Percentiles rank a stretch among this genome's conserved stretches.
Conservation (phyloP, 2,329 filamentous ascomycete genomes). For the Lasiodiplodia sp. region DNA sequence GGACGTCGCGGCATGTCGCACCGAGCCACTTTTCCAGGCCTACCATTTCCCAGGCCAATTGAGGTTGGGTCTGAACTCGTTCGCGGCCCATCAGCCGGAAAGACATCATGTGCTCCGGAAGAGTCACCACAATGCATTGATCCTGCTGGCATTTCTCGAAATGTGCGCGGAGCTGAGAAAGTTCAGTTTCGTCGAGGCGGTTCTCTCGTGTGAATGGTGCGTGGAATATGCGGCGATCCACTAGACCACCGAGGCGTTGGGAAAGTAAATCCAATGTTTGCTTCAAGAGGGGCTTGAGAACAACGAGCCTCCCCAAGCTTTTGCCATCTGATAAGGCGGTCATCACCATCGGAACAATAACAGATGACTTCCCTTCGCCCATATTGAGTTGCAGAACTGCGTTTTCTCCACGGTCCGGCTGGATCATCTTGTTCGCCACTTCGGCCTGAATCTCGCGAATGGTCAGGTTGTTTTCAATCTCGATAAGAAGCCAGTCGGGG, state of each 20-base stretch:
- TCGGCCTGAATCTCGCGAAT: slow-evolving; percentile 67
- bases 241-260: slow-evolving; percentile 62
- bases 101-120: slow-evolving; percentile 26
- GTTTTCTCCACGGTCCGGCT: neutral
- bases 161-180: slow-evolving; percentile 47
- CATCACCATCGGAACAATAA: slow-evolving; percentile 43
- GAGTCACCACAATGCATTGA: neutral
- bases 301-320: slow-evolving; percentile 64
- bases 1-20: slow-evolving; percentile 58
- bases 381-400: slow-evolving; percentile 45
- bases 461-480: slow-evolving; percentile 68
- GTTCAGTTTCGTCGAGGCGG: slow-evolving; percentile 41
- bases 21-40: slow-evolving; percentile 55
- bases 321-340: slow-evolving; percentile 57
- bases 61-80: neutral
- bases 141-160: slow-evolving; percentile 56
- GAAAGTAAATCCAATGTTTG: slow-evolving; percentile 68
- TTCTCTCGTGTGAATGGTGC: slow-evolving; percentile 39
- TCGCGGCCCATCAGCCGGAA: slow-evolving; percentile 24
- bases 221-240: slow-evolving; percentile 7
- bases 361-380: slow-evolving; percentile 44
- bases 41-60: neutral
- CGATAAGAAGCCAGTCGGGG: slow-evolving; percentile 69
- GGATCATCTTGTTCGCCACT: slow-evolving; percentile 65
- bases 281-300: slow-evolving; percentile 66